Evolutionary conservation across 163 green algal genomes (phyloP), one percentile per base, ranked within the genome.

Genomic region (Trebouxiophyceae sp.): DNA sequence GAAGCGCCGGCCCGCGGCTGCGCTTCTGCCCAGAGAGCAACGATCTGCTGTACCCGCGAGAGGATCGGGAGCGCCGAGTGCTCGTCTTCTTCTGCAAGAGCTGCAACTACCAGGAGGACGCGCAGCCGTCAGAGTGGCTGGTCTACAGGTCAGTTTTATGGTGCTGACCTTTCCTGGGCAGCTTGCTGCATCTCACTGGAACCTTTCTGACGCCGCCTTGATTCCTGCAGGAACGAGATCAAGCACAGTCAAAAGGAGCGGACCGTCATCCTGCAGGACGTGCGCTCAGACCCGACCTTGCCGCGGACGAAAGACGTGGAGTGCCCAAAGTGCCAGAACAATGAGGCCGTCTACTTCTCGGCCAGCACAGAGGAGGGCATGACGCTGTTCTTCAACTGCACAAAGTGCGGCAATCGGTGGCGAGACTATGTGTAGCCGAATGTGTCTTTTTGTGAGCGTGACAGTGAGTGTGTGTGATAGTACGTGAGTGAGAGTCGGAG

Each of bases 371-470:
- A 91, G 50, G 74, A 89, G 71, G 90, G 89, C 60, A 96, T 95
- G 89, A 94, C 85, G 5, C 69, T 96, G 22, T 95, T 92, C 74
- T 92, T 96, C 69, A 88, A 89, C 45, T 96, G 90, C 68, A 79
- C 77, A 3, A 67, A 66, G 0, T 96, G 90, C 58, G 73, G 67
- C 2, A 76, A 94, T 45, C 71, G 85, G 33, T 96, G 86, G 86
- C 73, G 82, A 19, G 89, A 96, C 55, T 84, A 91, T 61, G 85
- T 92, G 1, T 94, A n/a, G n/a, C n/a, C n/a, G n/a, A n/a, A n/a
- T n/a, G n/a, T n/a, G n/a, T n/a, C n/a, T n/a, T n/a, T n/a, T n/a
- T n/a, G n/a, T n/a, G n/a, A n/a, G n/a, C n/a, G n/a, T n/a, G n/a
- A n/a, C n/a, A n/a, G n/a, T n/a, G n/a, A n/a, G n/a, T n/a, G n/a